Base-by-base conservation (phyloP, 2,329 filamentous ascomycete genomes). In the Cercospora canescens region DNA sequence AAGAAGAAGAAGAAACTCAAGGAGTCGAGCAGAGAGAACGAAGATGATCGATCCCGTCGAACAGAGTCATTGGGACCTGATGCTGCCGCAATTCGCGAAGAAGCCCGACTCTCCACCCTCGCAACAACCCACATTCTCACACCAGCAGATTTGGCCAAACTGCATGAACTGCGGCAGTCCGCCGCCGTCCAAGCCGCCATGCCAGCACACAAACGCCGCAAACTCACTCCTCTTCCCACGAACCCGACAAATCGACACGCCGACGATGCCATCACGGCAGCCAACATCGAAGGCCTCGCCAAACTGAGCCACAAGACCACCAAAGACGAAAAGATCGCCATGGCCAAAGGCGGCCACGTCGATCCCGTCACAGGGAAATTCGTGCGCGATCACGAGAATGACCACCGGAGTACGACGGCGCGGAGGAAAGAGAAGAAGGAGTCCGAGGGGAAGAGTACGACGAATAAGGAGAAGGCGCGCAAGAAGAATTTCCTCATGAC, bases 401-500 rank as follows among this genome's bases (percentile, higher is more conserved):
- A 95, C 78, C 93, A 97, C 82, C 93, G 94, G 83, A 91, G 88
- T 69, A 95, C 92, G 62, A 89, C 92, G 70, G 93, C 93, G 16
- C 89, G 92, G 76, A 86, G 91, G 74, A 92, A 93, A 84, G 88
- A 92, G 78, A 92, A 94, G 85, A 96, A 96, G 86, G 88, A 90
- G 74, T 86, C 88, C 1, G 88, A 93, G 81, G 95, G 95, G 75
- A 98, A 98, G 88, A 96, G 92, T 78, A 94, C 93, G 39, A 98
- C 94, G 71, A 99, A 99, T 81, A 92, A 91, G 82, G 95, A 99
- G 84, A 99, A 99, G 87, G 88, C 91, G 48, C 85, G 94, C 72
- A 93, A 92, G 86, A 99, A 99, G 91, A 99, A 99, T 80, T 96
- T 99, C 81, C 78, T 99, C 74, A 99, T 99, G 95, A 98, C 94